Conservation (phyloP, 2,329 filamentous ascomycete genomes). For the Pseudogymnoascus sp. region DNA sequence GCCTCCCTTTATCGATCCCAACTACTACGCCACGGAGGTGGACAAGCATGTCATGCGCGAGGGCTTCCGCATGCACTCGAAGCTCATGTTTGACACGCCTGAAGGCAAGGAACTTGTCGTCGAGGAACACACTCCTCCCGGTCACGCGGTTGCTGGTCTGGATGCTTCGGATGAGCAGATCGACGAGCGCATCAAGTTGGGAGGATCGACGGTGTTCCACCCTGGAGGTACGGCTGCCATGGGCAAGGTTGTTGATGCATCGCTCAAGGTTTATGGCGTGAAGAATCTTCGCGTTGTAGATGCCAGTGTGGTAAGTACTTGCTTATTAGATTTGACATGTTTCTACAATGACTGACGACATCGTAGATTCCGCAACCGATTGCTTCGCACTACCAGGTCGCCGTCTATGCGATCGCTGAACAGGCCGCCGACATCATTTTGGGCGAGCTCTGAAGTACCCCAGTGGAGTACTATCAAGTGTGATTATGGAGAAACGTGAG, state of each 20-base stretch:
- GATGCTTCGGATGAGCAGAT: neutral
- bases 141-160: neutral
- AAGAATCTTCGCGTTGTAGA: constrained; percentile 29
- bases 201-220: constrained; percentile 12
- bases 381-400: constrained; percentile 28
- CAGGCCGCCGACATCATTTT: constrained; percentile 30
- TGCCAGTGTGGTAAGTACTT: constrained; percentile 24
- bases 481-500: neutral
- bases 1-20: constrained; percentile 16
- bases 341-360: neutral
- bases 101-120: constrained; percentile 12
- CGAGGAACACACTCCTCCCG: constrained; percentile 8
- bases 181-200: neutral
- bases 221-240: constrained; percentile 18
- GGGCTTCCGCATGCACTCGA: neutral
- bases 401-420: constrained; percentile 32
- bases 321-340: neutral
- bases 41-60: constrained; percentile 14
- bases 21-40: constrained; percentile 15
- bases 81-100: constrained; percentile 12
- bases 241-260: constrained; percentile 23
- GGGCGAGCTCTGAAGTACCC: neutral
- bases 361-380: constrained; percentile 26
- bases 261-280: constrained; percentile 21
- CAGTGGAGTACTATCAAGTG: neutral